phyloP scores from a whole-genome alignment of 2,329 filamentous ascomycete genomes.

The Stachybotrys echinatus region DNA sequence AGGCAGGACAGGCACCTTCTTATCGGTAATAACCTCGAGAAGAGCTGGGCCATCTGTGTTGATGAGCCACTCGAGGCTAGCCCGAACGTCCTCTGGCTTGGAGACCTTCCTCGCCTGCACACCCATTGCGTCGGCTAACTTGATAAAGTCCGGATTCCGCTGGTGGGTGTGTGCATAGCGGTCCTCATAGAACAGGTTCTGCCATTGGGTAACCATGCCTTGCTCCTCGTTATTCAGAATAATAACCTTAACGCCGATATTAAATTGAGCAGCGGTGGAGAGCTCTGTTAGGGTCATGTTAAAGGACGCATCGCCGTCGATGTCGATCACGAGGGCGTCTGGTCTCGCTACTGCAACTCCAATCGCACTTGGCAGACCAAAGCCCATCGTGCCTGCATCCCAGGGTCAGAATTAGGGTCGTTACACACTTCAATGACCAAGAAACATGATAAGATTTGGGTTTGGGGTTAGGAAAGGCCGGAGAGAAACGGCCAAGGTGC shows the following conservation, averaged over 20 bases:
- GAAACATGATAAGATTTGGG: too few relatives aligned
- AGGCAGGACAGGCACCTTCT: constrained; percentile 89
- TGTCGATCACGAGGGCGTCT: constrained; percentile 85
- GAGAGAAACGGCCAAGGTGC: constrained; percentile 1
- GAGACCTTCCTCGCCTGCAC: constrained; percentile 68
- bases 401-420: too few relatives aligned
- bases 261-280: constrained; percentile 88
- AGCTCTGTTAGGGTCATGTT: constrained; percentile 98
- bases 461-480: too few relatives aligned
- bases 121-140: constrained; percentile 86
- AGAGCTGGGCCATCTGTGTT: constrained; percentile 86
- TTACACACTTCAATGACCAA: too few relatives aligned
- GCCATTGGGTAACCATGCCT: constrained; percentile 98
- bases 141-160: constrained; percentile 92
- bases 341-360: constrained; percentile 77
- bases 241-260: constrained; percentile 93
- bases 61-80: constrained; percentile 82
- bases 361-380: constrained; percentile 87
- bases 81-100: constrained; percentile 72
- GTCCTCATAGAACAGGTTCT: constrained; percentile 95
- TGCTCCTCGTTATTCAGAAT: constrained; percentile 96
- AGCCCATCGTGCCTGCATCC: constrained; percentile 92
- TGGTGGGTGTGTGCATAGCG: constrained; percentile 91
- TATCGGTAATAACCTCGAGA: constrained; percentile 86
- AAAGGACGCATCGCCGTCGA: constrained; percentile 98